Evolutionary conservation across 2,329 filamentous ascomycete species (phyloP).

Genomic region (Venturia effusa): DNA sequence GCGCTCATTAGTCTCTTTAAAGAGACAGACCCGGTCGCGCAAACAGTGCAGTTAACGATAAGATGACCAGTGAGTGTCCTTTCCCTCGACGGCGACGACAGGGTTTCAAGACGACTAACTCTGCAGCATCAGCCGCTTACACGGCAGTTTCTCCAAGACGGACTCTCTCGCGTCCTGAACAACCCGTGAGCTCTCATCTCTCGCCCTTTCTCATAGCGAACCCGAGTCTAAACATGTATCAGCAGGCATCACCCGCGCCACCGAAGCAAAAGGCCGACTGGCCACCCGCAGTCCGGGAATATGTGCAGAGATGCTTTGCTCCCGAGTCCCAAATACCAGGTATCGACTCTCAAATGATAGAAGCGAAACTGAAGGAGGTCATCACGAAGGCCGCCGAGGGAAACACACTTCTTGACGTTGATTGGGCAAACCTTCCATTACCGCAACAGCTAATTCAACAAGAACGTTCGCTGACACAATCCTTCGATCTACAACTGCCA

Average conservation of each 20-base stretch:
- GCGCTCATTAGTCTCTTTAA: not conserved
- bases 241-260: conserved; percentile 29
- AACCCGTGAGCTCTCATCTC: conserved; percentile 11
- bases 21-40: not conserved
- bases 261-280: conserved; percentile 32
- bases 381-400: conserved; percentile 73
- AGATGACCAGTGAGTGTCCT: conserved; percentile 6
- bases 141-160: conserved; percentile 36
- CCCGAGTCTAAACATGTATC: conserved; percentile 12
- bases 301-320: conserved; percentile 83
- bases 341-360: conserved; percentile 54
- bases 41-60: conserved; percentile 3
- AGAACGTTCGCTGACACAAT: conserved; percentile 46
- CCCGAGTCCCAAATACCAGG: conserved; percentile 46
- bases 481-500: conserved; percentile 16
- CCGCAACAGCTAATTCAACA: conserved; percentile 74
- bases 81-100: not conserved
- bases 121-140: conserved; percentile 26
- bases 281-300: conserved; percentile 59
- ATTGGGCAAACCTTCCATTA: conserved; percentile 76
- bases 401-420: conserved; percentile 57
- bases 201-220: not conserved
- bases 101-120: not conserved
- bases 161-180: conserved; percentile 21
- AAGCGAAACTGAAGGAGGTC: conserved; percentile 71